Conservation (phyloP, 1,139 yeast species). For the Geotrichum aggregatum region DNA sequence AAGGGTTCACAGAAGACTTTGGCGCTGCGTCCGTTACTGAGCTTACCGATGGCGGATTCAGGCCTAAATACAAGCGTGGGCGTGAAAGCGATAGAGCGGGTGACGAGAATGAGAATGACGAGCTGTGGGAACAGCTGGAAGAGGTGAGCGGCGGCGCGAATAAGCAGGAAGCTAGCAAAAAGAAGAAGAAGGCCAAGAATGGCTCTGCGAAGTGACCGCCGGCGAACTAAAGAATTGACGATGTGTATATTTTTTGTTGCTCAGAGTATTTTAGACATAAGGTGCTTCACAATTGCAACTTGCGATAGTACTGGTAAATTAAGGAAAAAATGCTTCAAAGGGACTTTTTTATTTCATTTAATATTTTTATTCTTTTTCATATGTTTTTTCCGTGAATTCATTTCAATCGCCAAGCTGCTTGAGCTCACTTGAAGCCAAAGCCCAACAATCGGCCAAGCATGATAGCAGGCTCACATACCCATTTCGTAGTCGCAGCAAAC, state of each 20-base stretch:
- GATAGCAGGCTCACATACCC: conserved; percentile 36
- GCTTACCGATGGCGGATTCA: too few relatives aligned
- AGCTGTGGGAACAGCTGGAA: conserved; percentile 17
- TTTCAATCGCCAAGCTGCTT: not conserved
- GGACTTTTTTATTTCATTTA: too few relatives aligned
- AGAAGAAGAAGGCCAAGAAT: conserved; percentile 4
- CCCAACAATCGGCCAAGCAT: conserved; percentile 28
- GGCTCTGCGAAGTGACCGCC: not conserved
- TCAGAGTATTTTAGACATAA: too few relatives aligned
- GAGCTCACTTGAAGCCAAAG: conserved; percentile 6
- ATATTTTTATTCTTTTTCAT: not conserved
- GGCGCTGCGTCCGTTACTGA: too few relatives aligned
- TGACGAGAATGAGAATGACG: conserved; percentile 11
- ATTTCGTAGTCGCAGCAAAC: conserved; percentile 31
- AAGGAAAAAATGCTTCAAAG: not conserved
- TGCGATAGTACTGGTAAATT: not conserved
- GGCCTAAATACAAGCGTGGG: too few relatives aligned
- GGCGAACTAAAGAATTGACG: too few relatives aligned
- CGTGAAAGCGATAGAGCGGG: not conserved
- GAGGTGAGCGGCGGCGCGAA: conserved; percentile 19
- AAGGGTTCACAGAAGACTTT: conserved; percentile 27
- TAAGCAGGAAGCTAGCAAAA: conserved; percentile 1
- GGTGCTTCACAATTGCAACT: too few relatives aligned
- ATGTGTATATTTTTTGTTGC: too few relatives aligned
- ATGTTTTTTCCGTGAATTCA: not conserved